These are phyloP conservation scores for Fallopia convolvulus DNA, from an alignment of 148 eudicot species.

Conservation along the genomic window DNA sequence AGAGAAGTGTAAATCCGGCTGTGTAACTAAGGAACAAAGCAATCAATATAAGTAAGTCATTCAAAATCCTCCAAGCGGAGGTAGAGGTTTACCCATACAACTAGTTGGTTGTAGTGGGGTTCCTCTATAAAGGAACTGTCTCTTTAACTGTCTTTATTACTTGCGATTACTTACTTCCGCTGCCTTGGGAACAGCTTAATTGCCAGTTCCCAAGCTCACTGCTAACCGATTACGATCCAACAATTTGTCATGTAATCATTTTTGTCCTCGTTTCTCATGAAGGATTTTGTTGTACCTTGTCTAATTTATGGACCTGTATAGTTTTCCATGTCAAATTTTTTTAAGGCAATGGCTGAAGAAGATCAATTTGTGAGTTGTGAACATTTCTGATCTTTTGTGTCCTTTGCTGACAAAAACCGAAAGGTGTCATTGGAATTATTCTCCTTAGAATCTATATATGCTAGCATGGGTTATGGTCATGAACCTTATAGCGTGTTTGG, in stretches of 20 bases:
- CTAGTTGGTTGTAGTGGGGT: too few relatives aligned
- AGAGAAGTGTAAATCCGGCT: too few relatives aligned
- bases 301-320: neutral
- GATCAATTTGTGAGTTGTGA: neutral
- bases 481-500: neutral
- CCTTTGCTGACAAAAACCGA: neutral
- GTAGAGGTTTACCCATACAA: too few relatives aligned
- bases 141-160: too few relatives aligned
- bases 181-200: too few relatives aligned
- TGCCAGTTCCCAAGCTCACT: too few relatives aligned
- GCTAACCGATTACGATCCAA: too few relatives aligned
- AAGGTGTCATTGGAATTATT: neutral
- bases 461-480: neutral
- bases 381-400: neutral
- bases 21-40: too few relatives aligned
- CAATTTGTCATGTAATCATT: neutral
- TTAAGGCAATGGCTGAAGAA: neutral
- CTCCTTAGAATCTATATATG: neutral
- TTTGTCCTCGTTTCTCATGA: neutral
- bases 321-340: neutral
- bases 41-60: too few relatives aligned
- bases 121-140: too few relatives aligned
- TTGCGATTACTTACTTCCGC: too few relatives aligned
- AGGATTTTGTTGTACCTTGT: neutral
- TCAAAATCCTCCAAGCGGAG: too few relatives aligned